A percentile compares a stretch with the other conserved stretches of the same genome.
Conservation (phyloP, 1,284 basidiomycete genomes). For the Sporisorium reilianum region DNA sequence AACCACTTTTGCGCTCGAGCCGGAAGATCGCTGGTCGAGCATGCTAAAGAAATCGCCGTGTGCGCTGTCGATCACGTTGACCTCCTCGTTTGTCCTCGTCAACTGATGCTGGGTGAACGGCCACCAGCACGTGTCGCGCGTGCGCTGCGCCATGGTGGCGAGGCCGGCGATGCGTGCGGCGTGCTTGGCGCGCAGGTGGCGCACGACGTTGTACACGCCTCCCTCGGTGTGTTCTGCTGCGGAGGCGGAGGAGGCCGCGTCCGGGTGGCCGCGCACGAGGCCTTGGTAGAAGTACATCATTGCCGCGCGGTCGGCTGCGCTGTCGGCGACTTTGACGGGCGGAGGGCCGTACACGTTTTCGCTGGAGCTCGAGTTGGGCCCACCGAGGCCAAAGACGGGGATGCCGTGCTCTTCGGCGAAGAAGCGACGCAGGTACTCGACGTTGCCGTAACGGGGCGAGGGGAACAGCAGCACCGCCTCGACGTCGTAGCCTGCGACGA, state of each 20-base stretch:
- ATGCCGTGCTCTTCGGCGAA: slow-evolving; percentile 77
- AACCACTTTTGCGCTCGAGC: background rate
- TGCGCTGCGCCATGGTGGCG: slow-evolving; percentile 81
- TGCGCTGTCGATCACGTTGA: slow-evolving; percentile 85
- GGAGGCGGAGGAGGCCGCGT: background rate
- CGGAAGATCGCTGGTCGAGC: slow-evolving; percentile 33
- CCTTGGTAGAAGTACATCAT: slow-evolving; percentile 80
- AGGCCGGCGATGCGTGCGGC: slow-evolving; percentile 77
- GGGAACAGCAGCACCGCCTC: slow-evolving; percentile 88
- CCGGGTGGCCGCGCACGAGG: slow-evolving; percentile 63
- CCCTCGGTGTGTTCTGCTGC: slow-evolving; percentile 19
- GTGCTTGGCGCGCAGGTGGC: slow-evolving; percentile 78
- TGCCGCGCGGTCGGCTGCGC: slow-evolving; percentile 73
- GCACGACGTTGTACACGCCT: slow-evolving; percentile 74
- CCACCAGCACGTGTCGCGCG: slow-evolving; percentile 90
- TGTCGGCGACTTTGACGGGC: slow-evolving; percentile 71
- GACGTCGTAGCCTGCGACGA: slow-evolving; percentile 88
- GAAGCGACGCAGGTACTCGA: slow-evolving; percentile 82
- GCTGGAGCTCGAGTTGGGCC: slow-evolving; percentile 15
- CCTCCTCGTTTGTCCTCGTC: slow-evolving; percentile 49
- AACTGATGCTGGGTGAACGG: slow-evolving; percentile 91
- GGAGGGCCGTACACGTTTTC: slow-evolving; percentile 47
- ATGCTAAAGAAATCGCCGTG: slow-evolving; percentile 82
- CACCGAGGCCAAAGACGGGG: slow-evolving; percentile 69
- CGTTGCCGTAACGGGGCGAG: slow-evolving; percentile 76